Base-by-base conservation (phyloP, 495 filamentous ascomycete genomes). In the Neurospora africana region DNA sequence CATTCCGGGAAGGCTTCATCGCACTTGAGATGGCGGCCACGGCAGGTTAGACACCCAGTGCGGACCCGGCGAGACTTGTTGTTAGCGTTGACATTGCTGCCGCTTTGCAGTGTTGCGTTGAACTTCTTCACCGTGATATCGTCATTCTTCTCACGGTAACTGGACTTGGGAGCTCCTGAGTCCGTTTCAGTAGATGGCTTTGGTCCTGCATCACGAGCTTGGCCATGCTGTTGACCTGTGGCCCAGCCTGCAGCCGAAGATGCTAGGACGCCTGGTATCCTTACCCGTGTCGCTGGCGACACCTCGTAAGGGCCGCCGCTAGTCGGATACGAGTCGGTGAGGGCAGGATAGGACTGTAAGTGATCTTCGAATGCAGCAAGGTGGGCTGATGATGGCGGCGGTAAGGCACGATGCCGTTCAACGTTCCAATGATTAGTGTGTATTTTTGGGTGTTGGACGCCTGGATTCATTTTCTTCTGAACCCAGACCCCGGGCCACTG, bases 1-100 rank as follows among this genome's bases (percentile, higher is more conserved):
- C 95, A 98, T 67, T 89, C 84, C 4, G 93, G 93, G 41, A 89
- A 76, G 2, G 85, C 90, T 81, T 99, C 95, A 77, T 99, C 95
- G 79, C 88, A 89, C 78, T 87, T 88, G 70, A 88, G 81, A 72
- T 88, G 86, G 9, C 91, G 84, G 77, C 92, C 90, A 70, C 91
- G 87, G 79, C 91, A 94, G 7, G 91, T 94, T 37, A 94, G 81
- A 76, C 91, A 94, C 27, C 91, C 91, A 10, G 91, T 94, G 33
- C 91, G 88, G 13, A 92, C 91, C 53, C 91, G 82, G 76, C 86
- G 89, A 23, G 90, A 87, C 77, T 91, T 92, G n/a, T 79, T 37
- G 79, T 76, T 40, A 80, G 73, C 7, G 75, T 53, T 74, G 67
- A 78, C 72, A 23, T 74, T 68, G 72, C 73, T 69, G 27, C 69